A percentile compares a stretch with the other conserved stretches of the same genome.
phyloP scores from a whole-genome alignment of 352 stramenopile species.

The Phytophthora sp. region DNA sequence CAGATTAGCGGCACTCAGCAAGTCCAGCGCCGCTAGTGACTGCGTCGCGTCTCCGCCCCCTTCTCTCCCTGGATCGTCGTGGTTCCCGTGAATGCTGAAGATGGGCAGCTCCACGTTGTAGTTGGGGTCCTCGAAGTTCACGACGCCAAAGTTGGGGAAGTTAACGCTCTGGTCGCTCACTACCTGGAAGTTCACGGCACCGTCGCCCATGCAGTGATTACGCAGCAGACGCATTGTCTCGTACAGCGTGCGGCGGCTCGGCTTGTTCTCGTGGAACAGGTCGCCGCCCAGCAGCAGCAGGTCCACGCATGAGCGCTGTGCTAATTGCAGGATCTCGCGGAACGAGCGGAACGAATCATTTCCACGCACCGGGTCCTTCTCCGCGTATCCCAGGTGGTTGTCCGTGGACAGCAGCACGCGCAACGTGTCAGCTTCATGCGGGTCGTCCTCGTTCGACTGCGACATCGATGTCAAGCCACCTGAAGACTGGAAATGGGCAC shows the following conservation, averaged over 20 bases:
- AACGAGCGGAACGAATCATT: constrained; percentile 93
- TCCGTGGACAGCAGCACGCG: constrained; percentile 97
- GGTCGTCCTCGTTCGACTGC: constrained; percentile 7
- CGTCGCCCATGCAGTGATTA: constrained; percentile 94
- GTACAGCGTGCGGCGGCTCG: constrained; percentile 94
- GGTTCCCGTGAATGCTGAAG: constrained; percentile 99
- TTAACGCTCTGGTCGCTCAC: constrained; percentile 92
- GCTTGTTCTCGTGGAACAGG: constrained; percentile 99
- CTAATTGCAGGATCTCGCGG: constrained; percentile 86
- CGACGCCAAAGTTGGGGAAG: constrained; percentile 89
- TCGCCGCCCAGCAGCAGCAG: constrained; percentile 96
- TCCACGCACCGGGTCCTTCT: constrained; percentile 95
- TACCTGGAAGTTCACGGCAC: constrained; percentile 84
- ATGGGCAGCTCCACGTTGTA: constrained; percentile 95
- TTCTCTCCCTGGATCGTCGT: constrained; percentile 98
- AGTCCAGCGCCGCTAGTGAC: constrained; percentile 95
- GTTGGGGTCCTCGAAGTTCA: constrained; percentile 98
- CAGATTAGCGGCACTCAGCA: constrained; percentile 95
- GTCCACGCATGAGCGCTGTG: constrained; percentile 80
- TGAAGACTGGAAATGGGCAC: constrained; percentile 2
- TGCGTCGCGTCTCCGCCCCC: constrained; percentile 58
- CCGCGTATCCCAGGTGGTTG: constrained; percentile 97
- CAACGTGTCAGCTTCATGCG: constrained; percentile 53
- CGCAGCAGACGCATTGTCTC: constrained; percentile 97
- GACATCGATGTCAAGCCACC: constrained; percentile 19